phyloP scores from a whole-genome alignment of 2,329 filamentous ascomycete genomes.

The Periconia sp. region DNA sequence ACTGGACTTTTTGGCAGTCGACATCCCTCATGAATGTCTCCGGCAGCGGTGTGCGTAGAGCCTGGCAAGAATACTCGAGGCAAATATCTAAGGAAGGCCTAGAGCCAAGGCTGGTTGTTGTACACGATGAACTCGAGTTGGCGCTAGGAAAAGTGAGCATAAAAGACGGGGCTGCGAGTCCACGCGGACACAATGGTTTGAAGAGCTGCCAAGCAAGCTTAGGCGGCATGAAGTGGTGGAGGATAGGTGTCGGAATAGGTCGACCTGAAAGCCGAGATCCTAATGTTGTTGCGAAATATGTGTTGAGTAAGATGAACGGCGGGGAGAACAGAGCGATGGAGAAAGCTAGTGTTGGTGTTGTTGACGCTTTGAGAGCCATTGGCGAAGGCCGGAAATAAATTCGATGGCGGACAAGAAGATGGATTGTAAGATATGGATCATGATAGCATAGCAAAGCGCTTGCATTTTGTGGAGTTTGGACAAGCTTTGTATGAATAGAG shows the following conservation, averaged over 20 bases:
- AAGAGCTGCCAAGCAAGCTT: conserved; percentile 48
- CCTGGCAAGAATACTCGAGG: conserved; percentile 63
- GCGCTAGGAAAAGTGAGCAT: conserved; percentile 71
- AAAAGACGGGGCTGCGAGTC: conserved; percentile 61
- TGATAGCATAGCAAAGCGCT: conserved; percentile 11
- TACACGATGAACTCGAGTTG: conserved; percentile 89
- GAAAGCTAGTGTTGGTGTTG: conserved; percentile 54
- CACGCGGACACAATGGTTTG: conserved; percentile 54
- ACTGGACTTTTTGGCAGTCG: conserved; percentile 74
- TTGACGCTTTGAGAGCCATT: conserved; percentile 59
- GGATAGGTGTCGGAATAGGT: conserved; percentile 87
- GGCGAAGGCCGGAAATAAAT: conserved; percentile 45
- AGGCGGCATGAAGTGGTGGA: conserved; percentile 51
- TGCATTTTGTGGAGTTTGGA: background rate
- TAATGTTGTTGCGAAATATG: conserved; percentile 74
- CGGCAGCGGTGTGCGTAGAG: conserved; percentile 71
- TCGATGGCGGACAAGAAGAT: conserved; percentile 2
- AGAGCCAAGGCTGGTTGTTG: conserved; percentile 68
- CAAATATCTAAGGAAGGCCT: conserved; percentile 16
- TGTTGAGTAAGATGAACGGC: conserved; percentile 70
- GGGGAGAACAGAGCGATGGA: conserved; percentile 53
- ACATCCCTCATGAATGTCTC: conserved; percentile 84
- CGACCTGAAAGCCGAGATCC: conserved; percentile 73
- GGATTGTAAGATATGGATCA: conserved; percentile 8
- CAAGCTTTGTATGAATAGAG: background rate